Base-by-base conservation (phyloP, 352 stramenopile genomes). In the Phytophthora sp. region DNA sequence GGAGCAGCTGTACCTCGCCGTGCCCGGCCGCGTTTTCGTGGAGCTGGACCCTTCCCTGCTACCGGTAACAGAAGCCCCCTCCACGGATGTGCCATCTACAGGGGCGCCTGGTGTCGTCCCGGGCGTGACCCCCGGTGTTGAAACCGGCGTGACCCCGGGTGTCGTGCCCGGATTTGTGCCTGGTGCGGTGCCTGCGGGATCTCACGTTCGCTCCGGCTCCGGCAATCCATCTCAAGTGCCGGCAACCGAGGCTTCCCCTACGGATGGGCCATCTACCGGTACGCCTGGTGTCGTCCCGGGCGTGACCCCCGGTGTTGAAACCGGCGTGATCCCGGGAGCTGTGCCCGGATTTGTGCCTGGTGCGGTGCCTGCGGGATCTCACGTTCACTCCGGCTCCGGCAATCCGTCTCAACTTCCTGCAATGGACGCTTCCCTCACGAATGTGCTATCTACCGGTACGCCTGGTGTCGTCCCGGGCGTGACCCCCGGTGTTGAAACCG, bases 21-120 rank as follows among this genome's bases (percentile, higher is more conserved):
- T 89, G 13, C 80, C 80, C 27, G 78, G 78, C 21, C 76, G 71
- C 54, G 78, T 89, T 15, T 89, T 89, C 41, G 70, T 89, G 49
- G 77, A 82, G 38, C 49, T 83, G 46, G 69, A 83, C 46, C 62
- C 63, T 7, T 79, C 73, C 21, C 39, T 76, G 21, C 46, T 81
- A 27, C 69, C 69, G 15, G 20, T 35, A 13, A 68, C 62, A 13
- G 55, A 69, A 23, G 44, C 62, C n/a, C 49, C 57, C 7, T 46
- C 13, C 2, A 66, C 65, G 8, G 61, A 66, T 27, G 23, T 24
- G 16, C 60, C 67, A 7, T 51, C 30, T 30, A 60, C 63, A 8
- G 45, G 54, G n/a, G 46, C 26, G 0, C 71, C 71, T 5, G 57
- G 50, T 11, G 66, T 67, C 12, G 55, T 68, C 4, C 36, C 61